Base-by-base conservation (phyloP, 2,329 filamentous ascomycete species). In the Cadophora sp. region DNA sequence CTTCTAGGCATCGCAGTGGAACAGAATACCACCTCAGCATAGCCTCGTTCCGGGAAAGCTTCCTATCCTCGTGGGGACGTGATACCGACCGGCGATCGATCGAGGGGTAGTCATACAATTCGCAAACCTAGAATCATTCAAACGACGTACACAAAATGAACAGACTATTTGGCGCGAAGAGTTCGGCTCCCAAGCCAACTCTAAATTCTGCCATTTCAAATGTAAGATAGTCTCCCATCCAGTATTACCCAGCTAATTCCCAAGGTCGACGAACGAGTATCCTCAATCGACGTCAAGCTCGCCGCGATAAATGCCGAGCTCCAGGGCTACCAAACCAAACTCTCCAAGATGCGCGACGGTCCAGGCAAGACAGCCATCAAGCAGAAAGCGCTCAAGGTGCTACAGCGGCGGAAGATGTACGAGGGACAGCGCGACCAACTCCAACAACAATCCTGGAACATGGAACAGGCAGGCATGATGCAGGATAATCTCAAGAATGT, bases 381-480 rank as follows among this genome's bases (percentile, higher is more conserved):
- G 79, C 91, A 97, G 77, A 97, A 97, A 78, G 95, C 95, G 1
- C 90, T 97, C 76, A 97, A 97, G 77, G 90, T 98, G 12, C 90
- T 98, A 2, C 93, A 97, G 82, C 92, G 94, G 68, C 91, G 95
- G 74, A 97, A 97, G 79, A 91, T 94, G 81, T 97, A 97, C 88
- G 96, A 99, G 82, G 86, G 88, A 3, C 94, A 97, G 81, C 93
- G 95, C 73, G 94, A 97, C 77, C 94, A 98, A 82, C 89, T 98
- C 64, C 92, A 97, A 81, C 87, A 91, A 73, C 96, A 99, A 82
- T 93, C 93, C 26, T 98, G 94, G 94, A 98, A 98, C 83, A 97
- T 99, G 94, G 94, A 98, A 83, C 94, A 97, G 82, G 94, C 95
- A 3, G 92, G 92, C 79, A 97, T 94, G 87, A 97, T 98, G 95